phyloP scores from a whole-genome alignment of 2,329 filamentous ascomycete genomes.

The Acephala macrosclerotiorum region DNA sequence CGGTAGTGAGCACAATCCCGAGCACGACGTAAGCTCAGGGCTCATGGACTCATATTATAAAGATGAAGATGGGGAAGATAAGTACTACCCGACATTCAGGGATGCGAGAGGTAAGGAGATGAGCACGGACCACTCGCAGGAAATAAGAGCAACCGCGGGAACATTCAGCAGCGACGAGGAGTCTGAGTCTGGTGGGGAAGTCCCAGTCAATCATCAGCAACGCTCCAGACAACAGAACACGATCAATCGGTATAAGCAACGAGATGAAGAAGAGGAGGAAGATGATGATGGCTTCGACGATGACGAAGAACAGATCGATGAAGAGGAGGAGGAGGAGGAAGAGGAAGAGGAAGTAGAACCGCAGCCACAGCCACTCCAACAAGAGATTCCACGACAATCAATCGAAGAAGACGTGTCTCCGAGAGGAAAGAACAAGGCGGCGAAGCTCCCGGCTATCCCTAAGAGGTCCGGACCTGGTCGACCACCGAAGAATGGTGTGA shows the following conservation, averaged over 20 bases:
- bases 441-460: neutral
- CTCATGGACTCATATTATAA: neutral
- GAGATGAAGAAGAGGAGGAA: constrained; percentile 41
- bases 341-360: constrained; percentile 25
- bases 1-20: neutral
- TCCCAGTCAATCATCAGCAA: neutral
- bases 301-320: constrained; percentile 31
- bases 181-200: constrained; percentile 33
- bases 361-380: constrained; percentile 34
- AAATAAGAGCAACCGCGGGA: constrained; percentile 61
- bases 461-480: constrained; percentile 73
- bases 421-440: neutral
- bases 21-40: neutral
- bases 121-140: constrained; percentile 76
- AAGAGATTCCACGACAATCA: neutral
- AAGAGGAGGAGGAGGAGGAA: constrained; percentile 41
- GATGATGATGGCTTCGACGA: constrained; percentile 31
- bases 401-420: constrained; percentile 19
- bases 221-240: neutral
- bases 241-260: neutral
- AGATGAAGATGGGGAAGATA: neutral
- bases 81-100: neutral
- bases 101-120: constrained; percentile 69
- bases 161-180: constrained; percentile 29
- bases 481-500: constrained; percentile 82